Evolutionary conservation across 2,329 filamentous ascomycete genomes (phyloP), one percentile per base, ranked within the genome.

Genomic region (Torrubiellomyces zombiae): DNA sequence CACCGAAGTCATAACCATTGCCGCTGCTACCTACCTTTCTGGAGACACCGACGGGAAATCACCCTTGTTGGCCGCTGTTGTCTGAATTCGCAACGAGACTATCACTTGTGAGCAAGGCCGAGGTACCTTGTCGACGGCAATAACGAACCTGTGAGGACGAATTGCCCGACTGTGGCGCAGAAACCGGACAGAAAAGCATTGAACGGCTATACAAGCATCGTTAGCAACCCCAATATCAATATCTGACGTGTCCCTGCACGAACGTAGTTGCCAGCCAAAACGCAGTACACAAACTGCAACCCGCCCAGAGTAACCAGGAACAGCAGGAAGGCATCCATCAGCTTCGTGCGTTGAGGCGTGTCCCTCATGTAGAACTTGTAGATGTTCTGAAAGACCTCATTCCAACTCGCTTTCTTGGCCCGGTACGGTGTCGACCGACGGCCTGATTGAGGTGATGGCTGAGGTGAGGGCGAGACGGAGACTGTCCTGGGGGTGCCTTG

Each of bases 141-240:
- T n/a, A 17, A 60, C 58, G 45, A 74, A 62, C 82, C 81, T 25
- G 89, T 94, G 39, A 98, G 70, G 34, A 98, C 89, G 50, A 98
- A 98, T 50, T 98, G 89, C 33, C 89, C 89, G 34, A 98, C 86
- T 2, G 86, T 89, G 10, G 86, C 82, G 32, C 72, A 75, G 60
- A 98, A 98, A 23, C 89, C 91, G 16, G 85, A 81, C 16, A 98
- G 71, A 60, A 98, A 98, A 36, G 91, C 89, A 51, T 98, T 98
- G 65, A 98, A 98, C 7, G 89, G 89, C 86, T 95, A 30, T 6
- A 16, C n/a, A 23, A 7, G 3, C 26, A 43, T 32, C 48, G 38
- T 17, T 29, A 5, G 9, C 9, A 7, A 14, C n/a, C n/a, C n/a
- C n/a, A n/a, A n/a, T n/a, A n/a, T n/a, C n/a, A n/a, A n/a, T n/a